Conservation (phyloP, 768 basidiomycete genomes). For the Amanita exitialis region DNA sequence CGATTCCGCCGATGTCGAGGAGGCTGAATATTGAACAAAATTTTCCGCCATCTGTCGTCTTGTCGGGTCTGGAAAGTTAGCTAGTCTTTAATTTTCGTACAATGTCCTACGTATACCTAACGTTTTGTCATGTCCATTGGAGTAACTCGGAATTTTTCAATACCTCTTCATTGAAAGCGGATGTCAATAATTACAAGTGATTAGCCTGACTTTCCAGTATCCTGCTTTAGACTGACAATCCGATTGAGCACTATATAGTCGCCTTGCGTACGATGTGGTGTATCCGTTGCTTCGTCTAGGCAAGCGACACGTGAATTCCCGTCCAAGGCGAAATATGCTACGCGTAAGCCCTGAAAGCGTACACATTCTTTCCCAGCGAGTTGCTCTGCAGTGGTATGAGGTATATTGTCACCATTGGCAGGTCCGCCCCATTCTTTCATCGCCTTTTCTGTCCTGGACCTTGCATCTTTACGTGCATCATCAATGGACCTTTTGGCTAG, state of each 20-base stretch:
- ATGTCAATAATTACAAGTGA: constrained; percentile 10
- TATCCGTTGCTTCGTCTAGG: constrained; percentile 42
- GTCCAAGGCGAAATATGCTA: constrained; percentile 93
- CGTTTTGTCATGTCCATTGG: constrained; percentile 9
- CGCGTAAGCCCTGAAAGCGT: constrained; percentile 92
- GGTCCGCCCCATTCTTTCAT: constrained; percentile 24
- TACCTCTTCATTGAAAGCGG: background rate
- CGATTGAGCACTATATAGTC: constrained; percentile 84
- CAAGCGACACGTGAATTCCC: constrained; percentile 67
- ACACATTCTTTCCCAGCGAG: constrained; percentile 87
- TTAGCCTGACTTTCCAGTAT: constrained; percentile 56
- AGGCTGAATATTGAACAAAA: constrained; percentile 19
- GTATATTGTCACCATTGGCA: constrained; percentile 40
- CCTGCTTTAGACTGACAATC: constrained; percentile 92
- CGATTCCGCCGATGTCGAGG: constrained; percentile 67
- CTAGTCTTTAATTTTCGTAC: constrained; percentile 12
- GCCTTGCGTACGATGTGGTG: constrained; percentile 40
- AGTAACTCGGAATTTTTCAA: constrained; percentile 11
- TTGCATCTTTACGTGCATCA: constrained; percentile 60
- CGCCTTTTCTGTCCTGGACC: constrained; percentile 50
- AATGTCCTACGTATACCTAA: constrained; percentile 15
- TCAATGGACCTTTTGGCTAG: constrained; percentile 60
- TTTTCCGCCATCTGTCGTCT: background rate
- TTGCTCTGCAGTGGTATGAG: constrained; percentile 66
- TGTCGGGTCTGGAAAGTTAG: constrained; percentile 8